Evolutionary conservation across 1,139 yeast genomes (phyloP), one percentile per base, ranked within the genome.

Genomic region (Blastobotrys indianensis): DNA sequence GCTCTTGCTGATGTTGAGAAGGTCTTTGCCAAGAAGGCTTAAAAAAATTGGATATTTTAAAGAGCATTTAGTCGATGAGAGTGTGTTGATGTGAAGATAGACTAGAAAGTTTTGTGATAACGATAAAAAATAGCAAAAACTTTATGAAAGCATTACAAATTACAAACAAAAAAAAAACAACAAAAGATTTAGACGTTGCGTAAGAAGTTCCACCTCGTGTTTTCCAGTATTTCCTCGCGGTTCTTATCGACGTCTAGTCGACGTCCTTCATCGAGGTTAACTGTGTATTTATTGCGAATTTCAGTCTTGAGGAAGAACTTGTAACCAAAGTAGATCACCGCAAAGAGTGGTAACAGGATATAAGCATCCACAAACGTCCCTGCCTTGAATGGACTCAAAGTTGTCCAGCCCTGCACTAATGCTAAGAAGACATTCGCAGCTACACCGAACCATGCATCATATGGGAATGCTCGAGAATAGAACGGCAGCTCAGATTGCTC

Each of bases 1-100:
- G 80, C 97, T 59, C 83, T 92, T 61, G 75, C 85, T 64, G 97
- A 92, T 63, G 77, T 90, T 63, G 98, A 92, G 79, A 83, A 79
- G 70, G 74, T 88, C 68, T 87, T 90, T 62, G 57, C 64, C 54
- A 60, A 61, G 58, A 28, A 34, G 44, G 35, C 37, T 13, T 39
- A 39, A 46, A 13, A 25, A 28, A 8, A 29, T 8, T 8, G 11
- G 31, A 11, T 8, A 4, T 31, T 20, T 7, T 7, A 20, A 7
- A 20, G 7, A 20, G 25, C 25, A 20, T 20, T 4, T 20, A 20
- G 25, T 20, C 25, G 25, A 20, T 20, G 7, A 20, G n/a, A 20
- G 6, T 20, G 6, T 20, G 7, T 20, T 20, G 25, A 20, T 20
- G 25, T 20, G 25, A 20, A 20, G 25, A 20, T 20, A 20, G 25